Base-by-base conservation (phyloP, 176 grass and related monocot species). In the Rhynchospora tenuis region DNA sequence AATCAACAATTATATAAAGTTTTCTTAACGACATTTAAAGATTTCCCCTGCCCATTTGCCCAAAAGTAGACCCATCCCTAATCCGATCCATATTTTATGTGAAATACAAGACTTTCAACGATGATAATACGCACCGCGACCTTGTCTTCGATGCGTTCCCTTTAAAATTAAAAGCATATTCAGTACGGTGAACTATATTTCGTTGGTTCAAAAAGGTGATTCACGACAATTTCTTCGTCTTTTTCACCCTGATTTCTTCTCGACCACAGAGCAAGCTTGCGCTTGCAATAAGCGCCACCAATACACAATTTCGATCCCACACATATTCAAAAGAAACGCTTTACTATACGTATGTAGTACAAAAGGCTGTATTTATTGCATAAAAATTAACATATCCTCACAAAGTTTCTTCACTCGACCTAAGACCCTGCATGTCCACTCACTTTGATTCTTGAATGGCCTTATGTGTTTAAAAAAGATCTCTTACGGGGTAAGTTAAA, bases 371-470 rank as follows among this genome's bases (percentile, higher is more conserved):
- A 45, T 44, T 70, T 70, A 45, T 70, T 70, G 20, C 17, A 43
- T 16, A 70, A 47, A 47, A 73, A 19, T 9, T 38, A 38, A 48
- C 24, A 73, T 73, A 50, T 48, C 42, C 1, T 73, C 44, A 84
- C 86, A 84, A 84, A 86, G 86, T 86, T 38, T 88, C 74, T 83
- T 78, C 65, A 83, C 12, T 8, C 80, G 3, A 24, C 50, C 3
- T 64, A 48, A 88, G 88, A 87, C 84, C 86, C 54, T 47, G 63
- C 48, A 59, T 31, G 23, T 72, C 24, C 7, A 58, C 31, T 47
- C 17, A 13, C 22, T 17, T 22, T 22, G 27, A 54, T 38, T 2
- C 26, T 12, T 31, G 43, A 23, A 54, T 43, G 45, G 60, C 9
- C 8, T 8, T 38, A 33, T 20, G 47, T 28, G 9, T 11, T 11